Conservation (phyloP, 1,139 yeast species). For the Hansenula anomala region DNA sequence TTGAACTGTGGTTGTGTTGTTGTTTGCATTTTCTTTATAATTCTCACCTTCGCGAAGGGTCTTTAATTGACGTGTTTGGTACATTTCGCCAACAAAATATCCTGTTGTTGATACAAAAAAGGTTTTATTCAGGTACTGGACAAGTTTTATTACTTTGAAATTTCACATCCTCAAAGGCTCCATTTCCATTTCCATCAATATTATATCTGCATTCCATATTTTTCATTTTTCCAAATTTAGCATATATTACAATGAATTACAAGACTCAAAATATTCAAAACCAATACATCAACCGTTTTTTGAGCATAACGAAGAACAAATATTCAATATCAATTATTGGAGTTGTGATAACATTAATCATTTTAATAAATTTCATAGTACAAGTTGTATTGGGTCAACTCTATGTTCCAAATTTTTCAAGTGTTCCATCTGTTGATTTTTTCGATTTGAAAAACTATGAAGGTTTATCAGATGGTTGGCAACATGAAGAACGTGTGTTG, state of each 20-base stretch:
- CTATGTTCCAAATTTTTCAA: slow-evolving; percentile 28
- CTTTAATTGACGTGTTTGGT: too few species aligned
- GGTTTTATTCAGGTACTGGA: too few species aligned
- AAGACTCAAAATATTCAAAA: not conserved
- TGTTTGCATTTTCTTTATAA: too few species aligned
- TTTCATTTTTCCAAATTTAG: too few species aligned
- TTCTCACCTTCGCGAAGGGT: too few species aligned
- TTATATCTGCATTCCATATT: too few species aligned
- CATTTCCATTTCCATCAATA: too few species aligned
- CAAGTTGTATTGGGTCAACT: slow-evolving; percentile 9
- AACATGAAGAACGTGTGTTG: slow-evolving; percentile 50
- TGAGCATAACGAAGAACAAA: not conserved
- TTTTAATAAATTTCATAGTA: slow-evolving; percentile 12
- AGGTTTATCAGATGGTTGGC: slow-evolving; percentile 55
- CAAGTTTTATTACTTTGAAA: too few species aligned
- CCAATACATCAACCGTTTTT: not conserved
- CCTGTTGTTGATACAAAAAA: too few species aligned
- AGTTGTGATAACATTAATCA: slow-evolving; percentile 7
- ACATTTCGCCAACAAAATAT: too few species aligned
- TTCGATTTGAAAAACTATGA: slow-evolving; percentile 49
- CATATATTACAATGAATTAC: not conserved
- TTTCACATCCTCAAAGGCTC: too few species aligned
- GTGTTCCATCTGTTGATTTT: slow-evolving; percentile 36
- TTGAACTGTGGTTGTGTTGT: too few species aligned
- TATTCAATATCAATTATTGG: slow-evolving; percentile 9